Conservation (phyloP, 2,329 filamentous ascomycete species). For the Colletotrichum tropicale region DNA sequence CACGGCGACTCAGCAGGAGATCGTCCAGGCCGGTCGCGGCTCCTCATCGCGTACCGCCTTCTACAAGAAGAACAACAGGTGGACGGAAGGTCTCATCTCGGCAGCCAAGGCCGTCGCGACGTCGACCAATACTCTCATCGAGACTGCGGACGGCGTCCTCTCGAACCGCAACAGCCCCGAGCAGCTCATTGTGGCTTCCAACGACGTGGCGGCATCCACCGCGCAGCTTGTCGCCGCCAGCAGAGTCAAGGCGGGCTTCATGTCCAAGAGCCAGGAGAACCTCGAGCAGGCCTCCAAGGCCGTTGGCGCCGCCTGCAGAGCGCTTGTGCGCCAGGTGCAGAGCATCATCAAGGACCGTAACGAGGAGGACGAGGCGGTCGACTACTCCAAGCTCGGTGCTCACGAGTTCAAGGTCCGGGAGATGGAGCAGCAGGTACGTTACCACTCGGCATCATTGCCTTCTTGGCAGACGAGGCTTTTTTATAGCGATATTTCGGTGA, state of each 20-base stretch:
- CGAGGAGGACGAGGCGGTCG: constrained; percentile 78
- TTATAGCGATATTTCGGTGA: neutral
- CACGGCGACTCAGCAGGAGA: constrained; percentile 91
- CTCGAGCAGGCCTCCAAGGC: constrained; percentile 92
- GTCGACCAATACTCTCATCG: constrained; percentile 94
- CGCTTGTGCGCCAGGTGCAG: constrained; percentile 91
- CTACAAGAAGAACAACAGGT: constrained; percentile 99
- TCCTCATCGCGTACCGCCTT: constrained; percentile 89
- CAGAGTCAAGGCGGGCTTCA: constrained; percentile 96
- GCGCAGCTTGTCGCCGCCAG: constrained; percentile 95
- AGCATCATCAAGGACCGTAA: constrained; percentile 89
- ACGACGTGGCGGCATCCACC: constrained; percentile 94
- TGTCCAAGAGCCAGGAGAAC: constrained; percentile 94
- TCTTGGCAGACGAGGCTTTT: neutral
- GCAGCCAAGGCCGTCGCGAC: constrained; percentile 94
- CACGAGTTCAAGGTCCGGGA: constrained; percentile 99
- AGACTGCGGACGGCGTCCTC: constrained; percentile 96
- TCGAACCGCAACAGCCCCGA: constrained; percentile 91
- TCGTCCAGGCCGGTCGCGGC: constrained; percentile 90
- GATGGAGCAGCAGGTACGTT: constrained; percentile 96
- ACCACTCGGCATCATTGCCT: neutral
- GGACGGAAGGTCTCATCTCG: constrained; percentile 97
- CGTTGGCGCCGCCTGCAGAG: constrained; percentile 85
- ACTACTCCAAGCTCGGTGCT: constrained; percentile 85
- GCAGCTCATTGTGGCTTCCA: constrained; percentile 96